Base-by-base conservation (phyloP, 2,329 filamentous ascomycete species). In the Drechslerella coelobrocha region DNA sequence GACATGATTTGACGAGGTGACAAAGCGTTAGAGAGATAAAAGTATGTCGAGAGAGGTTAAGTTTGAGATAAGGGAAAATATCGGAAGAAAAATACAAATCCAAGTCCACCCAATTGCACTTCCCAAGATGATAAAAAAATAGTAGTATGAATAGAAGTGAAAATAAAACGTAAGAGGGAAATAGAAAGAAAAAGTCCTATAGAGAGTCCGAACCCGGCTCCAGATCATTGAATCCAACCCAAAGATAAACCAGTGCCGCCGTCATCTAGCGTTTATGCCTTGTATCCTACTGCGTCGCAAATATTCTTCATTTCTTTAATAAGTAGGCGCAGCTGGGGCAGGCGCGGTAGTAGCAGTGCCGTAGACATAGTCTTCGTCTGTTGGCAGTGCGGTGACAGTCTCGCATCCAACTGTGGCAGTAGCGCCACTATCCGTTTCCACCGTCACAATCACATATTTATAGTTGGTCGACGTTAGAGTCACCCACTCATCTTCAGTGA, bases 391-490 rank as follows among this genome's bases (percentile, higher is more conserved):
- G 9, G 65, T 62, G 19, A 59, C 65, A 21, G 65, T 69, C 27
- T 69, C 65, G 47, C 57, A 69, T 12, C 65, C 65, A 19, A 69
- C 31, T 17, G 65, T 69, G 29, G 52, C 50, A 9, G 56, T 69
- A 2, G 56, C 43, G 3, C 51, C 65, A 27, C 57, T 56, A 9
- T 52, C 65, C 17, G 65, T 69, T 48, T 69, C 51, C 50, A 69
- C 23, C 37, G 65, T 69, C 19, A 69, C 51, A 29, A 69, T 62
- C 51, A 69, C 65, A 52, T 61, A 69, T 21, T 69, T 69, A 19
- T 56, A 61, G 27, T 62, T 69, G 31, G 65, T 69, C 24, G 56
- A 52, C 19, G 65, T 68, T 21, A 55, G 54, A 2, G 62, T 68
- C 27, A 41, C 12, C 6, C 6, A 6, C 29, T 31, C 29, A 6